Evolutionary conservation across 2,329 filamentous ascomycete genomes (phyloP), one percentile per base, ranked within the genome.

Genomic region (Aspergillus calidoustus): DNA sequence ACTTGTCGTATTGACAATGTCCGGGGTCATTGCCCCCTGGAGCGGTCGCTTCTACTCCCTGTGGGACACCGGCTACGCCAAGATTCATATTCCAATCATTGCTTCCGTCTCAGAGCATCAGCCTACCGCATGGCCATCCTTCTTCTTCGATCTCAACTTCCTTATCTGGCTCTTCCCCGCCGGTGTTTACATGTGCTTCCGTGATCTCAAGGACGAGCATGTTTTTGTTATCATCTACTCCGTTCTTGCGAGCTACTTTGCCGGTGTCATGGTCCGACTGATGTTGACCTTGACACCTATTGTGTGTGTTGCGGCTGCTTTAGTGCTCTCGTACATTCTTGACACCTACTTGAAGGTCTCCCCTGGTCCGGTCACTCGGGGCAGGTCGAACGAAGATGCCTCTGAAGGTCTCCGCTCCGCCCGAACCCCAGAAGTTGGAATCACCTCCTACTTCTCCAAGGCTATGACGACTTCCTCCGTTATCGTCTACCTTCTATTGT

Each of bases 31-130:
- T 77, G 95, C 96, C 23, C 95, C 96, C 19, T 99, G 95, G 95
- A 93, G 91, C 72, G 95, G 95, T 66, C 93, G 95, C 71, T 99
- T 99, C 86, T 99, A 99, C 83, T 99, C 96, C 23, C 88, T 99
- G 34, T 99, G 94, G 93, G 96, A 99, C 77, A 99, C 95, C 6
- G 91, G 92, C 71, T 99, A 99, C 76, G 95, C 95, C 72, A 99
- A 99, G 85, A 96, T 98, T 66, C 95, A 99, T 75, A 99, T 99
- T 75, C 95, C 95, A 64, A 99, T 99, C 75, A 99, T 99, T 77
- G 95, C 95, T 3, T 99, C 95, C n/a, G 95, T 99, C 51, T 99
- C 95, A 1, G 95, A 99, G 81, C 95, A 99, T 82, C 95, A 99
- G 81, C 95, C 95, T 58, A 99, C 95, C 43, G 95, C 95, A 48